Percentiles rank a stretch among this genome's conserved stretches.
Conservation (phyloP, 1,284 basidiomycete species). For the Boletus sp. region DNA sequence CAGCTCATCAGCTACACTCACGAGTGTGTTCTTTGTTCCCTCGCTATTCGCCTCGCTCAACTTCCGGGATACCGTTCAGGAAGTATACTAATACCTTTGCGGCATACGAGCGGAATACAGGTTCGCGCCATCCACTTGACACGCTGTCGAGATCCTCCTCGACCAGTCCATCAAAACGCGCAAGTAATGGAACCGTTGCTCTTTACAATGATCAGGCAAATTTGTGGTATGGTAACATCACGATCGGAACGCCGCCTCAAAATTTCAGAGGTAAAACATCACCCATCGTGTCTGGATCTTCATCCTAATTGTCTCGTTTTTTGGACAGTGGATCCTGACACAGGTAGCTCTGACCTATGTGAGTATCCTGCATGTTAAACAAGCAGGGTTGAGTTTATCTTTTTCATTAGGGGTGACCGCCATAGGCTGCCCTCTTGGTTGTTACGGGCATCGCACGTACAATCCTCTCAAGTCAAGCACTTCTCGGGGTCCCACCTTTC, state of each 20-base stretch:
- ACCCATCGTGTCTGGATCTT: neutral
- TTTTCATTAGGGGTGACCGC: slow-evolving; percentile 37
- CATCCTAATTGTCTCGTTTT: neutral
- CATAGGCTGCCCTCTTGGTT: slow-evolving; percentile 29
- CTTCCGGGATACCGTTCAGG: slow-evolving; percentile 13
- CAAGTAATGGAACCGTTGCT: slow-evolving; percentile 2
- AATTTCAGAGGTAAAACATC: slow-evolving; percentile 22
- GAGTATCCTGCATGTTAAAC: neutral
- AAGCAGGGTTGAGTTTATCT: neutral
- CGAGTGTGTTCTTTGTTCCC: slow-evolving; percentile 4
- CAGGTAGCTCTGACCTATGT: slow-evolving; percentile 33
- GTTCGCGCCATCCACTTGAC: slow-evolving; percentile 33
- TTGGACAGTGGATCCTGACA: slow-evolving; percentile 40
- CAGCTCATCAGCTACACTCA: slow-evolving; percentile 5
- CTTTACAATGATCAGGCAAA: slow-evolving; percentile 26
- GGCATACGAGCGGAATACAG: slow-evolving; percentile 40
- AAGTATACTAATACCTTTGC: slow-evolving; percentile 36
- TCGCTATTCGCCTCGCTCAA: neutral
- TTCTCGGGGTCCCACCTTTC: neutral
- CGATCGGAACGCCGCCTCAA: slow-evolving; percentile 40
- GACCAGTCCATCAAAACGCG: slow-evolving; percentile 2
- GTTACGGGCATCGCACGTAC: slow-evolving; percentile 35
- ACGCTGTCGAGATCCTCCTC: slow-evolving; percentile 3
- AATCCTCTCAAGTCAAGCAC: slow-evolving; percentile 28
- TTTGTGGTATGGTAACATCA: slow-evolving; percentile 35